Percentiles rank a stretch among this genome's conserved stretches.
Conservation (phyloP, 2,329 filamentous ascomycete species). For the Sordariomycetes sp. region DNA sequence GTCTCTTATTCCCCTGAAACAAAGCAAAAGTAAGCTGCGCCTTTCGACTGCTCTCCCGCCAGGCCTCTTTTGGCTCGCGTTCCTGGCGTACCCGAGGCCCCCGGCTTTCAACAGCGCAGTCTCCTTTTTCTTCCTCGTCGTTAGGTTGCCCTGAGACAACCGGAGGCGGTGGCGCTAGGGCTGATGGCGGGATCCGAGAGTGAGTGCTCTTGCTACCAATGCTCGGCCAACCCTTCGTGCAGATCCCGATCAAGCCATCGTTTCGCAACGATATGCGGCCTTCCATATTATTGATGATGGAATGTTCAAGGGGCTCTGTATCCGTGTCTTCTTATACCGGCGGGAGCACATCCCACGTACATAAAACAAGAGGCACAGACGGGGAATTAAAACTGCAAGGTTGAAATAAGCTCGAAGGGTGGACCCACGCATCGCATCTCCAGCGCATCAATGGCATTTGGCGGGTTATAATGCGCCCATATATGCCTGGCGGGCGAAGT, state of each 20-base stretch:
- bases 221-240: background rate
- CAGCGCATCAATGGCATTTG: background rate
- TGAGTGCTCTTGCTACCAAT: background rate
- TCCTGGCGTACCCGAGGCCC: background rate
- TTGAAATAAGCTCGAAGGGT: background rate
- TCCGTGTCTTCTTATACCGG: background rate
- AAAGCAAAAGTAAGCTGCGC: background rate
- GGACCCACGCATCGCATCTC: background rate
- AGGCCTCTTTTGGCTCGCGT: background rate
- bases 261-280: background rate
- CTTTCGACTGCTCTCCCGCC: background rate
- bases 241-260: background rate
- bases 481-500: background rate
- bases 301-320: too few species aligned
- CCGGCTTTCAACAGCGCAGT: background rate
- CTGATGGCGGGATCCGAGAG: background rate
- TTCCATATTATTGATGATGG: background rate
- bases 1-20: background rate
- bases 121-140: background rate
- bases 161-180: constrained; percentile 1
- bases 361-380: background rate
- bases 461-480: background rate
- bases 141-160: background rate
- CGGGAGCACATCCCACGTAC: background rate
- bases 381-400: background rate